A percentile compares a stretch with the other conserved stretches of the same genome.
phyloP scores from a whole-genome alignment of 352 stramenopile species.

The Phytopythium ostracodes region DNA sequence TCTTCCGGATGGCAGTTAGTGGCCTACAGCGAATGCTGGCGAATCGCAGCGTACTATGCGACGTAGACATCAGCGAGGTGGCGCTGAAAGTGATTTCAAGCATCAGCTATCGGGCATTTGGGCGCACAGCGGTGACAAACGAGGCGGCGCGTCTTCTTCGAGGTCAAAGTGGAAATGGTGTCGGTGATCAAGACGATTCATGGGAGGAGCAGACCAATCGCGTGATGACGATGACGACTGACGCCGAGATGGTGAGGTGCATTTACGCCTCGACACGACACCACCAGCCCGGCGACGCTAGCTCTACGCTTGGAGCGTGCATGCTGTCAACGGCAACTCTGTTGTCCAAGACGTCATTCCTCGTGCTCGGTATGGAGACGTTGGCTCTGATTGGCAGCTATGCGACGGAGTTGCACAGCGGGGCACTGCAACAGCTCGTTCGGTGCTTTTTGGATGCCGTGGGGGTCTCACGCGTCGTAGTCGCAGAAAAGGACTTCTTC shows the following conservation, averaged over 20 bases:
- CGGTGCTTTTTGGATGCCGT: conserved; percentile 61
- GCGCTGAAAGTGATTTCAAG: conserved; percentile 75
- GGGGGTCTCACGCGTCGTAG: conserved; percentile 31
- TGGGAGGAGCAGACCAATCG: conserved; percentile 8
- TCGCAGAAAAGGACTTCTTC: conserved; percentile 59
- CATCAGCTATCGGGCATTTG: conserved; percentile 82
- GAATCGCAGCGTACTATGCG: conserved; percentile 72
- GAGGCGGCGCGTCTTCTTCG: conserved; percentile 35
- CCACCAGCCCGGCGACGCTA: neutral
- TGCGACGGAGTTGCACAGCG: conserved; percentile 32
- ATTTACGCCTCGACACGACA: conserved; percentile 8
- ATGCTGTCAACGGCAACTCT: conserved; percentile 22
- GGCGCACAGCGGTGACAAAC: conserved; percentile 63
- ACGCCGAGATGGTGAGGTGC: conserved; percentile 19
- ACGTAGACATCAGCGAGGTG: conserved; percentile 85
- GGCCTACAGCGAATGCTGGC: conserved; percentile 72
- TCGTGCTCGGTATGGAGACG: conserved; percentile 67
- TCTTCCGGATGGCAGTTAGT: conserved; percentile 76
- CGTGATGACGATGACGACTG: conserved; percentile 12
- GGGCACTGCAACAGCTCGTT: conserved; percentile 48
- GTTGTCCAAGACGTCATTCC: conserved; percentile 66
- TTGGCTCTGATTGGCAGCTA: conserved; percentile 70
- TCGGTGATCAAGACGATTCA: neutral
- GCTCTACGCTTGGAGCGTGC: conserved; percentile 11
- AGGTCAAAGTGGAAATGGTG: conserved; percentile 3